These are phyloP conservation scores for Talaromyces sp. DNA, from an alignment of 2,329 filamentous ascomycete genomes.

Conservation along the genomic window DNA sequence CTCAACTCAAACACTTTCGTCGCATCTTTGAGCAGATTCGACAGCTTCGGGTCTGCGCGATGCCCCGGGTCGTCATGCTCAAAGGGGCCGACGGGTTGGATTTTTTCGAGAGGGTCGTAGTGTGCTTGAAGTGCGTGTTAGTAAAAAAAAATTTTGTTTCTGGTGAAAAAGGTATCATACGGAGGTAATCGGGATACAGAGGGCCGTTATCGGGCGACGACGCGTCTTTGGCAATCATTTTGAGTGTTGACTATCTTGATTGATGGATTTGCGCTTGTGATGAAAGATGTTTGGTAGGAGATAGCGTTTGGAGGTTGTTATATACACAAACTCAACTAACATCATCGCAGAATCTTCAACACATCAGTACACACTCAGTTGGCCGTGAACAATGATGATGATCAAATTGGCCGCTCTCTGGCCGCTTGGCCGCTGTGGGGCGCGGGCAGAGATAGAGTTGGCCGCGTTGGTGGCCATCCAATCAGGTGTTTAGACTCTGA, in stretches of 20 bases:
- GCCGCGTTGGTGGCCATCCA: not conserved
- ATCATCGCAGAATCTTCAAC: not conserved
- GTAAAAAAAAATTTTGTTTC: not conserved
- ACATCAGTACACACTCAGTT: not conserved
- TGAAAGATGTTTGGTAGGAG: too few species aligned
- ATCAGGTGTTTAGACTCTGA: not conserved
- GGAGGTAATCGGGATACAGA: not conserved
- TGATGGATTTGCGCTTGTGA: too few species aligned
- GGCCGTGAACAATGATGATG: not conserved
- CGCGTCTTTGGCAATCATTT: not conserved
- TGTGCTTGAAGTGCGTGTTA: constrained; percentile 1
- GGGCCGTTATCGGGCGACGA: not conserved
- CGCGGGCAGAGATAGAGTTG: not conserved
- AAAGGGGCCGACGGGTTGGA: constrained; percentile 33
- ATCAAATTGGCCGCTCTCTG: not conserved
- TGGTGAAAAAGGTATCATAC: not conserved
- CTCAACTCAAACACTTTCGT: constrained; percentile 1
- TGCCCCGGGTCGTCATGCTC: constrained; percentile 38
- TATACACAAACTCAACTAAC: not conserved
- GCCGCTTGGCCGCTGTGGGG: constrained; percentile 1
- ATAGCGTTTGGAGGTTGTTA: not conserved
- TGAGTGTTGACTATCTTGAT: not conserved
- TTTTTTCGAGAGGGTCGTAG: constrained; percentile 1
- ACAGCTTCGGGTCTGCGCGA: constrained; percentile 38
- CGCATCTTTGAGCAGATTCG: constrained; percentile 32